Evolutionary conservation across 306 rosid species (phyloP).

Genomic region (Ochetophila trinervis): DNA sequence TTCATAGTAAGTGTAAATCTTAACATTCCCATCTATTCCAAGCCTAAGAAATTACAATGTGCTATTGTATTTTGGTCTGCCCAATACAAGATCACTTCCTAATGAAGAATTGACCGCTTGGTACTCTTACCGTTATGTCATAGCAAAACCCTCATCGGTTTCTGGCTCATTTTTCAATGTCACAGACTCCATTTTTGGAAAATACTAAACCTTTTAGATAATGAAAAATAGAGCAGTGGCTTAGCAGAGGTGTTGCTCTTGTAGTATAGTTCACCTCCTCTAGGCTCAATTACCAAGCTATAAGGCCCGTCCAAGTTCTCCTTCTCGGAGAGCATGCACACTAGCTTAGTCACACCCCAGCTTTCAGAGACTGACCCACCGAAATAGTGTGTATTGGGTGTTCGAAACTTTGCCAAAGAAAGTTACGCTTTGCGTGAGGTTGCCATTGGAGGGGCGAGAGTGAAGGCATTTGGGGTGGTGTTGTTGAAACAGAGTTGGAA

Average conservation of each 20-base stretch:
- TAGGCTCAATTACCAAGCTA: constrained; percentile 55
- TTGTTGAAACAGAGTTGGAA: constrained; percentile 71
- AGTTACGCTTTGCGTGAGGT: constrained; percentile 44
- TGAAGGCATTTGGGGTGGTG: constrained; percentile 63
- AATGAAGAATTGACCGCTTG: constrained; percentile 21
- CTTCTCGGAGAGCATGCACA: constrained; percentile 55
- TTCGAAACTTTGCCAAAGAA: constrained; percentile 78
- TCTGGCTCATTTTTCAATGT: constrained; percentile 32
- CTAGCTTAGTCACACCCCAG: constrained; percentile 39
- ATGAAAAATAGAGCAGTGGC: constrained; percentile 44
- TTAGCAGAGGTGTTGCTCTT: constrained; percentile 49
- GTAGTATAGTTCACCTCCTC: constrained; percentile 54
- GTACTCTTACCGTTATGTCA: constrained; percentile 29
- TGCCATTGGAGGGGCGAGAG: constrained; percentile 63
- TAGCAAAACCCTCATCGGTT: constrained; percentile 16
- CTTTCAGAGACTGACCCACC: constrained; percentile 51
- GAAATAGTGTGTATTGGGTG: constrained; percentile 67
- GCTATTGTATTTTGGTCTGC: constrained; percentile 58
- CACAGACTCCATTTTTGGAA: constrained; percentile 22
- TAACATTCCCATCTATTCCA: constrained; percentile 69
- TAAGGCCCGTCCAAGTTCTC: constrained; percentile 54
- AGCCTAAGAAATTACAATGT: constrained; percentile 60
- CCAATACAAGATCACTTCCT: constrained; percentile 18
- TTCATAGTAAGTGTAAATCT: constrained; percentile 45
- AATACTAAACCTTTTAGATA: constrained; percentile 19